Base-by-base conservation (phyloP, 2,329 filamentous ascomycete genomes). In the Emmonsia crescens region DNA sequence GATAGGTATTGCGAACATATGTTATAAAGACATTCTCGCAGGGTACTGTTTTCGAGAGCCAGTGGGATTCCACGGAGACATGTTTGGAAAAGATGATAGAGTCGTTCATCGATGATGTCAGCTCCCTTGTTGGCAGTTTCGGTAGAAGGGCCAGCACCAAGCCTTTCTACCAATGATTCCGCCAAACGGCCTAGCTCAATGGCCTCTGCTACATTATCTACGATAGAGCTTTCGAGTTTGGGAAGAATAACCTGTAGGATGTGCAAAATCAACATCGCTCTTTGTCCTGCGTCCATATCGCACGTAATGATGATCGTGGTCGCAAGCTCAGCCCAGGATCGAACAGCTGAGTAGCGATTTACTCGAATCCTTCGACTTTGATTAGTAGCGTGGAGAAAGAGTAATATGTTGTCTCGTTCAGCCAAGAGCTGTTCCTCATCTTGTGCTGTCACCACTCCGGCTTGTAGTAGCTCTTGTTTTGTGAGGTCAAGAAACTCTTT, bases 11-110 rank as follows among this genome's bases (percentile, higher is more conserved):
- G 85, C 72, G 92, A 93, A 76, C 89, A 92, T 68, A 96, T 96
- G 69, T 89, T 89, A 74, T 97, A 99, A 75, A 96, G 93, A 27
- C 89, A 83, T 62, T 94, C 86, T 58, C 94, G 86, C 46, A 99
- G 78, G 60, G 85, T 81, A 19, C 89, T 79, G 60, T 84, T 86
- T 4, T 87, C 86, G 1, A 86, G 82, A 70, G 89, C 87, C 64
- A 88, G 86, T 66, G 87, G 85, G 60, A 96, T 88, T 5, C 91
- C 90, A 67, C 87, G 83, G 16, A 96, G 80, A 64, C 89, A 92
- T 46, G 91, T 84, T 65, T 96, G 89, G 80, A 99, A 96, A 3
- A 97, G 83, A 70, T 96, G 89, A 71, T 91, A 92, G 0, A 97
- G 81, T 70, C 94, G 90, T 72, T 97, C 93, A 71, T 91, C 89